phyloP scores from a whole-genome alignment of 169 alveolate species.

The Eimeria acervulina region DNA sequence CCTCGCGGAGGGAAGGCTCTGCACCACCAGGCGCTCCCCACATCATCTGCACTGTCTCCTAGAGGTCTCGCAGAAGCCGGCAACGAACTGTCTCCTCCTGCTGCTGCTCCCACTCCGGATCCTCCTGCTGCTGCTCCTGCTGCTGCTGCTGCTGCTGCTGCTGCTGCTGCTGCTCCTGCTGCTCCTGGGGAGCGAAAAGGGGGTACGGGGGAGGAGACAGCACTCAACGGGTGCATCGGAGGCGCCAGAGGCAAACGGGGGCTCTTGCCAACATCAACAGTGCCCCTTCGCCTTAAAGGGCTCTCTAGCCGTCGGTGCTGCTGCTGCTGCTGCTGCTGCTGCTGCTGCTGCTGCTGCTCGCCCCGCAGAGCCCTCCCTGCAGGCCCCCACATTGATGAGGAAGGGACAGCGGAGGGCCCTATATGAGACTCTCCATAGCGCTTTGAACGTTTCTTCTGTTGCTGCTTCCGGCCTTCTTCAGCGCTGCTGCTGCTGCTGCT shows the following conservation, averaged over 20 bases:
- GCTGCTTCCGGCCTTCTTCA: slow-evolving; percentile 18
- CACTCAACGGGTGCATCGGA: neutral
- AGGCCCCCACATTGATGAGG: neutral
- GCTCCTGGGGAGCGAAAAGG: neutral
- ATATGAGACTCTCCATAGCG: neutral
- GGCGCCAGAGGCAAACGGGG: neutral
- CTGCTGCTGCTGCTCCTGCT: slow-evolving; percentile 40
- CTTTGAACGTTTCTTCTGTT: neutral
- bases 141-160: slow-evolving; percentile 7
- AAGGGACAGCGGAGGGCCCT: neutral
- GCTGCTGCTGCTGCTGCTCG: slow-evolving; percentile 13
- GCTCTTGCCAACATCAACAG: slow-evolving; percentile 25
- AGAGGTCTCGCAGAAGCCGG: neutral
- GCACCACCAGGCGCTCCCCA: slow-evolving; percentile 22
- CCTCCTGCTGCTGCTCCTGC: slow-evolving; percentile 25
- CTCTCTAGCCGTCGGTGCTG: neutral
- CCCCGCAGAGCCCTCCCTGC: neutral
- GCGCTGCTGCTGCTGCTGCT: too few species aligned
- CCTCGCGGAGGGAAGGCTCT: neutral
- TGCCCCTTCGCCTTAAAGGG: slow-evolving; percentile 11
- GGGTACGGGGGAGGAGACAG: slow-evolving; percentile 27
- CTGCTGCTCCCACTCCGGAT: neutral
- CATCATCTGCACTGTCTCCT: slow-evolving; percentile 5
- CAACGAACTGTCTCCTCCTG: slow-evolving; percentile 15
- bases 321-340: slow-evolving; percentile 2